These are phyloP conservation scores for Scedosporium boydii DNA, from an alignment of 2,329 filamentous ascomycete species.

Conservation along the genomic window DNA sequence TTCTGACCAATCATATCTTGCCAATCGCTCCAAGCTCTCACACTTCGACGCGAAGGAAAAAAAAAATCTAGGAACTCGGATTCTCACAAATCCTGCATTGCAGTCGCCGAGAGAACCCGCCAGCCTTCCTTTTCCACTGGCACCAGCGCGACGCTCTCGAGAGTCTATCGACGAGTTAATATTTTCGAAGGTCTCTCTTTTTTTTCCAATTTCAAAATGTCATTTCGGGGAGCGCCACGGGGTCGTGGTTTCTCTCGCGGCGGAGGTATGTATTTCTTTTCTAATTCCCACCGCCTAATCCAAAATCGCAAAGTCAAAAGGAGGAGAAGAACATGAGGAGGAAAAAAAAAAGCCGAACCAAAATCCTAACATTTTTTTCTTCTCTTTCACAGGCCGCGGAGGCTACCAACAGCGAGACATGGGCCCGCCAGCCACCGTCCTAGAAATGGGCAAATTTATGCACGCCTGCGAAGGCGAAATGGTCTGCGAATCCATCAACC, in stretches of 20 bases:
- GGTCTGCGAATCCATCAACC: constrained; percentile 90
- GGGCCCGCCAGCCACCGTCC: constrained; percentile 26
- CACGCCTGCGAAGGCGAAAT: constrained; percentile 97
- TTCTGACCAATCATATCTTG: background rate
- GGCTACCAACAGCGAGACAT: constrained; percentile 30
- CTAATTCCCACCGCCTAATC: background rate
- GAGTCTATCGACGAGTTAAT: background rate
- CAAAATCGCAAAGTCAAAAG: background rate
- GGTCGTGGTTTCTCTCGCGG: constrained; percentile 23
- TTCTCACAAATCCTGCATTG: background rate
- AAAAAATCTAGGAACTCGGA: constrained; percentile 2
- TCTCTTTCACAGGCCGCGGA: constrained; percentile 20
- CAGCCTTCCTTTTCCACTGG: background rate
- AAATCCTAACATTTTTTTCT: constrained; percentile 6
- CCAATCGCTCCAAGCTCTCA: constrained; percentile 5
- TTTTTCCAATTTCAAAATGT: constrained; percentile 19
- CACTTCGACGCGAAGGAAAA: background rate
- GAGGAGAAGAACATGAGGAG: constrained; percentile 8
- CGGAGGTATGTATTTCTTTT: constrained; percentile 20
- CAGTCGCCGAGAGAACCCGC: background rate
- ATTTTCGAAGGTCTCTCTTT: background rate
- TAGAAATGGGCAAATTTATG: constrained; percentile 63
- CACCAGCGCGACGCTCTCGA: background rate
- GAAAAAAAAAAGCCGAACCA: background rate
- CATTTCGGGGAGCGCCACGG: constrained; percentile 28